Conservation (phyloP, 73 alveolate species). For the Tetrahymena thermophila region DNA sequence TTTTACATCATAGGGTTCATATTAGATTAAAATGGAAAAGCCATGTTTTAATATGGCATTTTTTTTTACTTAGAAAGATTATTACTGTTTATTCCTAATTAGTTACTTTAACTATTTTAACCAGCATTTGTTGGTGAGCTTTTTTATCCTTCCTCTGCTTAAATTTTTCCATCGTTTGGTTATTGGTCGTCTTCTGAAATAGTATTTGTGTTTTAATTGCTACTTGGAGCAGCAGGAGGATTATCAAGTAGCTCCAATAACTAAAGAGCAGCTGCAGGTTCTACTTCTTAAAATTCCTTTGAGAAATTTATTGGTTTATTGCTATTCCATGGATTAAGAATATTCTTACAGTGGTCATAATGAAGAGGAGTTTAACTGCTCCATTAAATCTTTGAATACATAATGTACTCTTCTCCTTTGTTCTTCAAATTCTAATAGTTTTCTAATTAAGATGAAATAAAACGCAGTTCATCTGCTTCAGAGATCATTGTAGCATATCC, state of each 20-base stretch:
- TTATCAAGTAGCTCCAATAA: not conserved
- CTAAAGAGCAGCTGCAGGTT: not conserved
- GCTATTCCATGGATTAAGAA: not conserved
- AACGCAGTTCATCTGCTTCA: not conserved
- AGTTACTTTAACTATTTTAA: too few species aligned
- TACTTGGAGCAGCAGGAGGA: not conserved
- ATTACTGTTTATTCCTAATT: not conserved
- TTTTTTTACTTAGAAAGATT: not conserved
- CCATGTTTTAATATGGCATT: not conserved
- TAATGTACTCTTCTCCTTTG: not conserved
- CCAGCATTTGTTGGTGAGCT: not conserved
- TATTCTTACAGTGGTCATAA: not conserved
- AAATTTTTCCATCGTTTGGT: not conserved
- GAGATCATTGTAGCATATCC: not conserved
- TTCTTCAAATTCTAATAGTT: not conserved
- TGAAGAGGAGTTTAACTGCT: not conserved
- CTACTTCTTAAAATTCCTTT: not conserved
- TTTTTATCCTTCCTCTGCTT: not conserved
- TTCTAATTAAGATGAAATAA: not conserved
- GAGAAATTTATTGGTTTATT: not conserved
- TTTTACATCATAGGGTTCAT: not conserved
- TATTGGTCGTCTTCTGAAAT: not conserved
- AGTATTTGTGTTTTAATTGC: not conserved
- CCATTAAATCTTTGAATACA: not conserved
- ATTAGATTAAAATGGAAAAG: too few species aligned